Base-by-base conservation (phyloP, 2,329 filamentous ascomycete genomes). In the Cladosporium sp. region DNA sequence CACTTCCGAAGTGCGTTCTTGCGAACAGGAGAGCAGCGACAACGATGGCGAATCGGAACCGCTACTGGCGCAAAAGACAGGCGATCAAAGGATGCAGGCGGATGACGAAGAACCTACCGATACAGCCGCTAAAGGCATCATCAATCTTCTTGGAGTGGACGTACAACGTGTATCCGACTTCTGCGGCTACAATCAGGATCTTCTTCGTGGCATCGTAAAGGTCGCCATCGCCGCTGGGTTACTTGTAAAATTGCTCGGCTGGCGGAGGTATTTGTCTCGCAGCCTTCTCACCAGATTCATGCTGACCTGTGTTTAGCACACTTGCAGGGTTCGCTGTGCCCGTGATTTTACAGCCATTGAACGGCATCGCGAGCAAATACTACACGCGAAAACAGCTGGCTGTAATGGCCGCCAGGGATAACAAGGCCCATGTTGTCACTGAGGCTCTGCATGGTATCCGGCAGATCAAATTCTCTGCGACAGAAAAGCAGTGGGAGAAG, bases 121-220 rank as follows among this genome's bases (percentile, higher is more conserved):
- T 55, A 1, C 78, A 80, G 1, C 78, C 78, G 1, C 66, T 67
- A 4, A 82, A 68, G 10, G 72, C 73, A 5, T 70, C 69, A 71
- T 82, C 78, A 28, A 82, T 63, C 12, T 71, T 71, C 35, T 66
- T 62, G 10, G 72, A 69, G 1, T 74, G 72, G 3, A 69, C 76
- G 1, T 49, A 60, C 1, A 79, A 29, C 26, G 28, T n/a, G 31
- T 56, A 10, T 56, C 52, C 52, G 31, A 29, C 23, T 29, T 29
- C 52, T 56, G 52, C 16, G 52, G 28, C 7, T 29, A 56, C 28
- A 33, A 33, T 16, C 31, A 29, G 16, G 52, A 56, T 29, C 52
- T 56, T 29, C 23, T 56, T 56, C 28, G 28, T 11, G 31, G n/a
- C 23, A 10, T 56, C 12, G 31, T 56, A 23, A 56, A 56, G 52